Conservation (phyloP, 2,329 filamentous ascomycete genomes). For the Pyrenochaeta sp. region DNA sequence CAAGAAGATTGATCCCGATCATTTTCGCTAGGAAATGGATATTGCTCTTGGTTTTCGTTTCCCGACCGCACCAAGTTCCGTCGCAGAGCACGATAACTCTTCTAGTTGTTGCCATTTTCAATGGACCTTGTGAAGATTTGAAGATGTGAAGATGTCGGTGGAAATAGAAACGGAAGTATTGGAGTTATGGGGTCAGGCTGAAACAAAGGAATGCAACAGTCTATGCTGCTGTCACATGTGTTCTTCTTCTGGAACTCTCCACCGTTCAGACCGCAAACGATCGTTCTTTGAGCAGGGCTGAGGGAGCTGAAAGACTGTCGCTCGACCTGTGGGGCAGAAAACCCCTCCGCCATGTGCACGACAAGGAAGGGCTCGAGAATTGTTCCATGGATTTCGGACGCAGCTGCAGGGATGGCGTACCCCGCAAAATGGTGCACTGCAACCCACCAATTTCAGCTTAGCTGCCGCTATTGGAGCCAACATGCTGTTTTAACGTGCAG, state of each 20-base stretch:
- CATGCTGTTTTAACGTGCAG: no score
- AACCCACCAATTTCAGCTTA: no score
- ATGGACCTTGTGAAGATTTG: neutral
- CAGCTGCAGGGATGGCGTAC: no score
- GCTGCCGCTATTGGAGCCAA: no score
- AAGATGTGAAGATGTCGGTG: neutral
- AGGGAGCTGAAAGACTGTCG: neutral
- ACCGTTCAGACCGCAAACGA: neutral
- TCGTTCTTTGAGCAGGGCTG: neutral
- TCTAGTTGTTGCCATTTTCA: neutral
- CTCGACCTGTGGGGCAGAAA: neutral
- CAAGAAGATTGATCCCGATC: neutral
- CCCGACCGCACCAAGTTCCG: neutral
- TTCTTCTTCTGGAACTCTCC: conserved; percentile 2
- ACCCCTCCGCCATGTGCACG: no score
- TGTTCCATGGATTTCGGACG: no score
- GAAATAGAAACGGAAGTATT: neutral
- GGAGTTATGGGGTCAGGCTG: neutral
- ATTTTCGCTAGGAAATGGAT: neutral
- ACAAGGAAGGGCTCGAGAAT: no score
- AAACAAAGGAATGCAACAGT: neutral
- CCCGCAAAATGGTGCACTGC: no score
- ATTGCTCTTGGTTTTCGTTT: neutral
- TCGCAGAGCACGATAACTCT: neutral
- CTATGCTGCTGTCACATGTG: conserved; percentile 4